Evolutionary conservation across 352 stramenopile species (phyloP).

Genomic region (Phytophthora agathidicida): DNA sequence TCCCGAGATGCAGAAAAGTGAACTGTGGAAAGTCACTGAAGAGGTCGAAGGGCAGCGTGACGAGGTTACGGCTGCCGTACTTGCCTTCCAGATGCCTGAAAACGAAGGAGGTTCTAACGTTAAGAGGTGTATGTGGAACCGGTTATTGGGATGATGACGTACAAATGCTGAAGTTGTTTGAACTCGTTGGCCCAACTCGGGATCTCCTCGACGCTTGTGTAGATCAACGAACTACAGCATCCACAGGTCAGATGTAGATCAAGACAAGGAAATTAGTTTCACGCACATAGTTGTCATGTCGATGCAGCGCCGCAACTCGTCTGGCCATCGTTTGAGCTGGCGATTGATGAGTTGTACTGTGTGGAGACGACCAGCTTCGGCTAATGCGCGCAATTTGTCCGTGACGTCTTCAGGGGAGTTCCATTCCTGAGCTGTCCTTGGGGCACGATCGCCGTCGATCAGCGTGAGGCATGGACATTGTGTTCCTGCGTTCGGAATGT

Average conservation of each 20-base stretch:
- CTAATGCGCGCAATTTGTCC: conserved; percentile 13
- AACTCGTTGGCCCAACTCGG: conserved; percentile 15
- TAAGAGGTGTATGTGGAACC: background rate
- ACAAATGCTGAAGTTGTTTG: conserved; percentile 22
- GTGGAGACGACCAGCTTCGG: conserved; percentile 19
- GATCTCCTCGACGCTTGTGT: conserved; percentile 21
- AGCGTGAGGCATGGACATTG: conserved; percentile 34
- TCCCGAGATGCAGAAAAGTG: conserved; percentile 20
- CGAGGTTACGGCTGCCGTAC: conserved; percentile 18
- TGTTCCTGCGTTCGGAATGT: conserved; percentile 10
- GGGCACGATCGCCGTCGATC: conserved; percentile 30
- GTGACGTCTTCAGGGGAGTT: conserved; percentile 28
- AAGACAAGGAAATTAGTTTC: background rate
- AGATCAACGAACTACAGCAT: conserved; percentile 16
- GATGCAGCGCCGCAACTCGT: conserved; percentile 24
- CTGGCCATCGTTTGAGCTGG: conserved; percentile 16
- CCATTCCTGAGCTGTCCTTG: conserved; percentile 27
- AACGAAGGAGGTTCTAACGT: background rate
- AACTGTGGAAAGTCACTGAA: conserved; percentile 27
- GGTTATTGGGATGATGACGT: conserved; percentile 1
- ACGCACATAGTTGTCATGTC: conserved; percentile 21
- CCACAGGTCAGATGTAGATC: background rate
- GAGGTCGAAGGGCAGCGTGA: conserved; percentile 13
- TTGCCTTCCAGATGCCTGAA: conserved; percentile 31
- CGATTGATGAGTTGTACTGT: conserved; percentile 37